These are phyloP conservation scores for Agaricus subrufescens DNA, from an alignment of 768 basidiomycete genomes.

Conservation along the genomic window DNA sequence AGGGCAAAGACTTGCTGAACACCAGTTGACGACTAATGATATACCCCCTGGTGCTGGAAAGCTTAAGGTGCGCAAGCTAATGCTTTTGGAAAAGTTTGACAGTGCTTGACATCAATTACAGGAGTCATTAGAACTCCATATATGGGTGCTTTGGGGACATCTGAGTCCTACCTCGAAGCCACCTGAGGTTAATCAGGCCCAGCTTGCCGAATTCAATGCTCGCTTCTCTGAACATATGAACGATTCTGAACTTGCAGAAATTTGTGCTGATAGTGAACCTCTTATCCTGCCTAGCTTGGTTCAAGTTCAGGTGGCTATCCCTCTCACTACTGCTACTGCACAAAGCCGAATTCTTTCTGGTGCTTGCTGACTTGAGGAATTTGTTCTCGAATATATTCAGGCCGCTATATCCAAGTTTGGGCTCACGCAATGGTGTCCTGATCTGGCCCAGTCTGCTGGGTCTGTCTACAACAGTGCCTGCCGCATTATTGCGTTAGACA, in stretches of 20 bases:
- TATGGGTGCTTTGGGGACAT: conserved; percentile 8
- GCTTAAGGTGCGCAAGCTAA: not conserved
- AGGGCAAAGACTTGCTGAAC: not conserved
- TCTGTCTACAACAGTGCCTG: conserved; percentile 15
- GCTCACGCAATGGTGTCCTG: conserved; percentile 10
- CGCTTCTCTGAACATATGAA: not conserved
- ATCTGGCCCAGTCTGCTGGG: conserved; percentile 11
- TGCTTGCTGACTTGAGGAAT: conserved; percentile 9
- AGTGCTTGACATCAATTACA: not conserved
- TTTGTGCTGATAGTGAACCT: not conserved
- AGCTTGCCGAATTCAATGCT: not conserved
- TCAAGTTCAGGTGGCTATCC: conserved; percentile 4
- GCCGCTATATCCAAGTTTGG: conserved; percentile 2
- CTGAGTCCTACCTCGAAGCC: conserved; percentile 9
- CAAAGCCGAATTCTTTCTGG: conserved; percentile 2
- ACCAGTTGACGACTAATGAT: not conserved
- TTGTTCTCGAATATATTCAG: conserved; percentile 12
- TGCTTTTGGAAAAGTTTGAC: not conserved
- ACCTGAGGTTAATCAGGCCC: not conserved
- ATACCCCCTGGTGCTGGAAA: not conserved
- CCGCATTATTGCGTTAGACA: conserved; percentile 10
- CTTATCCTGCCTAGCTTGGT: conserved; percentile 7
- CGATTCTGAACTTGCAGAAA: not conserved
- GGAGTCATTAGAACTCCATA: conserved; percentile 11
- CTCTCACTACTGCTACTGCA: not conserved